Base-by-base conservation (phyloP, 192 early-diverging fungal genomes). In the Entomortierella lignicola region DNA sequence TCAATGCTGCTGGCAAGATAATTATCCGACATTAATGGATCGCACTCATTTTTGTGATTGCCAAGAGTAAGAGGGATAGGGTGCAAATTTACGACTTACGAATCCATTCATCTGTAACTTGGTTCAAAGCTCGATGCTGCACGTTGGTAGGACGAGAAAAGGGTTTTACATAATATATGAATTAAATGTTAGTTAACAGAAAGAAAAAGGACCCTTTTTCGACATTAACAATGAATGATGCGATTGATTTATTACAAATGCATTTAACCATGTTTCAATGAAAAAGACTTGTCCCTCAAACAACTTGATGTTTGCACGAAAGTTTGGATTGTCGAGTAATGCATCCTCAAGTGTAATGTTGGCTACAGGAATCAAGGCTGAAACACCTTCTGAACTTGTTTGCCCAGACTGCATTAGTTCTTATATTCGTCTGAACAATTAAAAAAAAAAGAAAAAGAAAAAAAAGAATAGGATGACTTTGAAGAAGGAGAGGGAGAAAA, bases 201-300 rank as follows among this genome's bases (percentile, higher is more conserved):
- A 43, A 17, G 43, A 32, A 3, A 3, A 42, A 71, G 23, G 20
- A 6, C 6, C 17, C 26, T 55, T 63, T 55, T 32, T 59, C 31
- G 11, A 30, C 4, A 10, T 42, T 47, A 12, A 4, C 20, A 47
- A 11, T 12, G 7, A 37, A 37, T 37, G 4, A 4, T 37, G 34
- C 34, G 34, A 37, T 37, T 37, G 53, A 50, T 23, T 50, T 3
- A 54, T 67, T 57, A 81, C 79, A 43, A 88, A 63, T 13, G 71
- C 70, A 12, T 81, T 81, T 13, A 88, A 61, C 88, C 88, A 89
- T 69, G 71, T 79, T 67, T 87, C 85, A 57, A 87, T 83, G n/a
- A 72, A 81, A 50, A 86, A 87, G 41, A 88, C 79, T 51, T 89
- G 87, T 12, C 86, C 87, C 53, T 89, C 88, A 58, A 88, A 82